Conservation (phyloP, 2,329 filamentous ascomycete genomes). For the Aspergillus alliaceus region DNA sequence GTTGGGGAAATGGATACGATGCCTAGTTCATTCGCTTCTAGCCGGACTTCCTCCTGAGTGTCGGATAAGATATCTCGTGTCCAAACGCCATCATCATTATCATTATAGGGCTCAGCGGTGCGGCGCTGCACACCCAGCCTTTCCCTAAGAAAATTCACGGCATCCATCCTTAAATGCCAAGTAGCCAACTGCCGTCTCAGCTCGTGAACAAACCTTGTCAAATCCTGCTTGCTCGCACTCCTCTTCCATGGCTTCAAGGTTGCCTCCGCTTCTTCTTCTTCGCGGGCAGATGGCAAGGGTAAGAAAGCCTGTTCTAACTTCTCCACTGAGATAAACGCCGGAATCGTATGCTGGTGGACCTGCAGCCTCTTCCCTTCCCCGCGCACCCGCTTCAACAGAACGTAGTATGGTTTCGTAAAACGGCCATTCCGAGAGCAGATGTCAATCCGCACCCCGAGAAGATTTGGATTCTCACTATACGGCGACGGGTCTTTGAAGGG, state of each 20-base stretch:
- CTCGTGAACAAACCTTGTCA: slow-evolving; percentile 37
- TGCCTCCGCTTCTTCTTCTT: slow-evolving; percentile 17
- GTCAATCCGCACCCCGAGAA: slow-evolving; percentile 46
- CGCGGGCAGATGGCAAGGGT: slow-evolving; percentile 20
- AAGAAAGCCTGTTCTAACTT: slow-evolving; percentile 35
- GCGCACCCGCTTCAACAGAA: slow-evolving; percentile 36
- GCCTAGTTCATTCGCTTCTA: slow-evolving; percentile 25
- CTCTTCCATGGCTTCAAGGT: slow-evolving; percentile 20
- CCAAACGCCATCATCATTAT: slow-evolving; percentile 14
- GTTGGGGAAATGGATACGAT: slow-evolving; percentile 37
- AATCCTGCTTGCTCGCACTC: slow-evolving; percentile 32
- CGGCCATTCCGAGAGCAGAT: slow-evolving; percentile 39
- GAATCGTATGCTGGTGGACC: slow-evolving; percentile 48
- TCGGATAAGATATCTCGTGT: slow-evolving; percentile 18
- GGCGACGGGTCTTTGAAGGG: slow-evolving; percentile 48
- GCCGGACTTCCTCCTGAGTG: slow-evolving; percentile 7
- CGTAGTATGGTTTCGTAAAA: slow-evolving; percentile 45
- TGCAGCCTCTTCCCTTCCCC: slow-evolving; percentile 20
- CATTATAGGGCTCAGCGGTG: slow-evolving; percentile 9
- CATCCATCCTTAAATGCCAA: slow-evolving; percentile 43
- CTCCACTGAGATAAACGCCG: slow-evolving; percentile 43
- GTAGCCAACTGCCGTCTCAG: slow-evolving; percentile 42
- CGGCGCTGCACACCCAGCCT: slow-evolving; percentile 26
- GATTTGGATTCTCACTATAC: slow-evolving; percentile 23
- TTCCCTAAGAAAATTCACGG: slow-evolving; percentile 35